These are phyloP conservation scores for Venturia nashicola DNA, from an alignment of 2,329 filamentous ascomycete genomes.

Conservation along the genomic window DNA sequence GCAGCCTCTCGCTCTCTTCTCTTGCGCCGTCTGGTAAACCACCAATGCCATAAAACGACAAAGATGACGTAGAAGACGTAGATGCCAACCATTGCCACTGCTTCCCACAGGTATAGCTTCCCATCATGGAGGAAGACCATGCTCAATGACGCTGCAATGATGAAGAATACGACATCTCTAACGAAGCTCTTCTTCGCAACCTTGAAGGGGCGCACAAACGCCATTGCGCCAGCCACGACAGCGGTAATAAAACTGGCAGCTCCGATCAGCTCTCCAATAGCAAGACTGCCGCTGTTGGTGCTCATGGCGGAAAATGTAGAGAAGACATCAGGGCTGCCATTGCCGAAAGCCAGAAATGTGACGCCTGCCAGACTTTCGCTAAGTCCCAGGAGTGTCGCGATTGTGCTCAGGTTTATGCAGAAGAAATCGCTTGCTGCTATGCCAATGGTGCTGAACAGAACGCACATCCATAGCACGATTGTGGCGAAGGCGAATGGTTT, in stretches of 20 bases:
- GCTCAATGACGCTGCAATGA: constrained; percentile 73
- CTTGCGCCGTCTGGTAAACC: constrained; percentile 50
- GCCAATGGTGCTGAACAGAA: constrained; percentile 93
- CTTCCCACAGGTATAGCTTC: constrained; percentile 77
- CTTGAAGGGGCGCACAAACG: constrained; percentile 84
- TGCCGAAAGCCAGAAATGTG: constrained; percentile 92
- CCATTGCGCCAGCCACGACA: constrained; percentile 95
- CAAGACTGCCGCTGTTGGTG: constrained; percentile 93
- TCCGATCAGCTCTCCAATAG: constrained; percentile 87
- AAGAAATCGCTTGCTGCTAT: constrained; percentile 98
- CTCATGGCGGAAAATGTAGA: constrained; percentile 97
- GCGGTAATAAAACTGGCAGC: constrained; percentile 93
- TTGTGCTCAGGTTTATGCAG: constrained; percentile 90
- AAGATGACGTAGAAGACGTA: constrained; percentile 82
- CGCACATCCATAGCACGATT: constrained; percentile 68
- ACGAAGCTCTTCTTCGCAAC: constrained; percentile 85
- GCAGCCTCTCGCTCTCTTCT: constrained; percentile 55
- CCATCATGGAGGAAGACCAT: constrained; percentile 83
- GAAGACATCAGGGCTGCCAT: constrained; percentile 96
- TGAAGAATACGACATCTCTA: constrained; percentile 85
- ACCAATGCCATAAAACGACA: constrained; percentile 90
- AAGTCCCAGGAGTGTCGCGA: constrained; percentile 76
- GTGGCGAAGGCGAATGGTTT: constrained; percentile 70
- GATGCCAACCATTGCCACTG: constrained; percentile 76
- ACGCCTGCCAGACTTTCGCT: constrained; percentile 95